Conservation (phyloP, 176 grass and related monocot genomes). For the Guadua angustifolia region DNA sequence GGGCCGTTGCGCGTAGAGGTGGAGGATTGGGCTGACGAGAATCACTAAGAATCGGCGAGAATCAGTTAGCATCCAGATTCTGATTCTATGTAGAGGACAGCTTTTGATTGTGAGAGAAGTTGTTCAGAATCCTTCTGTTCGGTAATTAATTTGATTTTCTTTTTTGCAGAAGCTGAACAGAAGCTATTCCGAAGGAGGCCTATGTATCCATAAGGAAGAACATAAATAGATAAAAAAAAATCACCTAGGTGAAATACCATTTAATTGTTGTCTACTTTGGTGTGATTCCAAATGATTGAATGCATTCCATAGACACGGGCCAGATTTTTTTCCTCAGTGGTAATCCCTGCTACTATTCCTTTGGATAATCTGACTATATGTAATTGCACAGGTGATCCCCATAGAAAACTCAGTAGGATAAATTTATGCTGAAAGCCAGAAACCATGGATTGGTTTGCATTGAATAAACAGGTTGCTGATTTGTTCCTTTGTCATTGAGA, state of each 20-base stretch:
- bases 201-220: background rate
- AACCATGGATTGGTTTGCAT: constrained; percentile 12
- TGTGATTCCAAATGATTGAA: background rate
- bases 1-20: no score
- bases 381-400: background rate
- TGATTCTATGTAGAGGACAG: no score
- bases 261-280: constrained; percentile 7
- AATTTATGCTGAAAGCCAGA: background rate
- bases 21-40: no score
- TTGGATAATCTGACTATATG: background rate
- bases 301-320: background rate
- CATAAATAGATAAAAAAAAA: background rate
- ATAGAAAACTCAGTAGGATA: constrained; percentile 9
- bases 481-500: background rate
- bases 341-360: background rate
- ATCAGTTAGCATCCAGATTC: no score
- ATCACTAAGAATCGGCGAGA: no score
- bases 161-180: no score
- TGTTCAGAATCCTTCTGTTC: no score
- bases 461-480: background rate
- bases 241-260: background rate
- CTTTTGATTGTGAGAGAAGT: no score
- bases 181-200: no score
- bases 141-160: no score
- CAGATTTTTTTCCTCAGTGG: background rate